Percentiles rank a stretch among this genome's conserved stretches.
Evolutionary conservation across 768 basidiomycete genomes (phyloP).

Genomic region (Artomyces pyxidatus): DNA sequence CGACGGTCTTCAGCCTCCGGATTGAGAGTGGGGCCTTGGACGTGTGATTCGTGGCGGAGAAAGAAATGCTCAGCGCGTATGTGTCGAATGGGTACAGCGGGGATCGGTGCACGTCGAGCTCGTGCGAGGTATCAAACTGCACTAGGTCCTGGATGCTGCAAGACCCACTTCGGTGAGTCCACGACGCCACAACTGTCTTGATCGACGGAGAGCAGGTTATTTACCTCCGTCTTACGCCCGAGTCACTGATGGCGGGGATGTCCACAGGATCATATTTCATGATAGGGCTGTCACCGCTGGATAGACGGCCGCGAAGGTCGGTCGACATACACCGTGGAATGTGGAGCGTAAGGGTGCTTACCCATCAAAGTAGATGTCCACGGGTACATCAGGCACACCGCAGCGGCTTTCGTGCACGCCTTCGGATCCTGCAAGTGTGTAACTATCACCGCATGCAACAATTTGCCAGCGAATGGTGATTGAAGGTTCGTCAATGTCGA

Average conservation of each 20-base stretch:
- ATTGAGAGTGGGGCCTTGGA: slow-evolving; percentile 32
- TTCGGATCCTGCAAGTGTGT: slow-evolving; percentile 36
- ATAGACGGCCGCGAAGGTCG: no score
- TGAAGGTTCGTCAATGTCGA: slow-evolving; percentile 51
- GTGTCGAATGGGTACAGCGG: slow-evolving; percentile 51
- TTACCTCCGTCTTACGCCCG: slow-evolving; percentile 37
- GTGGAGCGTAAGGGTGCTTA: slow-evolving; percentile 17
- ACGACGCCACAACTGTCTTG: background rate
- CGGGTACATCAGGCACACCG: slow-evolving; percentile 36
- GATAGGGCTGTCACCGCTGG: slow-evolving; percentile 30
- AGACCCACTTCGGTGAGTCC: background rate
- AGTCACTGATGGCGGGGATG: slow-evolving; percentile 35
- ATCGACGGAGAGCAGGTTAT: background rate
- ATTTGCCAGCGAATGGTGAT: slow-evolving; percentile 51
- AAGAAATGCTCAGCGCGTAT: slow-evolving; percentile 40
- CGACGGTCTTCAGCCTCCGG: slow-evolving; percentile 34
- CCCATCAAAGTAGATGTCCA: slow-evolving; percentile 45
- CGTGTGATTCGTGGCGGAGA: slow-evolving; percentile 29
- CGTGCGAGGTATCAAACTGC: slow-evolving; percentile 50
- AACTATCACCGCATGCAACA: slow-evolving; percentile 39
- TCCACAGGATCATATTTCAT: slow-evolving; percentile 37
- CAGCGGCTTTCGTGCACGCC: slow-evolving; percentile 41
- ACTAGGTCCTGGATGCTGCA: slow-evolving; percentile 44
- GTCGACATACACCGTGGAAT: no score
- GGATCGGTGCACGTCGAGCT: slow-evolving; percentile 46